Evolutionary conservation across 2,329 filamentous ascomycete species (phyloP).

Genomic region (Podosphaera xanthii): DNA sequence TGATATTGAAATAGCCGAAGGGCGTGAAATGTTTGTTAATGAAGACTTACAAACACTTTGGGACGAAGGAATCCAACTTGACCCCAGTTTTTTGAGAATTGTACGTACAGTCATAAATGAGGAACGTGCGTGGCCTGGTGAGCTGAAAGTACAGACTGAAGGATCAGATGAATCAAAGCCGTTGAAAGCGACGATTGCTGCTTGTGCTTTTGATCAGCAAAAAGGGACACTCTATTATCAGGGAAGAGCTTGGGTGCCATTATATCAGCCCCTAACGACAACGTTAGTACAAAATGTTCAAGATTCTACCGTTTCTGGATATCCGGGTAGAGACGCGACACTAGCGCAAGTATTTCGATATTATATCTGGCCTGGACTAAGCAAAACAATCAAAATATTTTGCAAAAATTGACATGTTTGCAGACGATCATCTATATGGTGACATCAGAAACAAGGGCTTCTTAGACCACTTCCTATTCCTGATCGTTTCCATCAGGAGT

Average conservation of each 20-base stretch:
- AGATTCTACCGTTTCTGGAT: neutral
- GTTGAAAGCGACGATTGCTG: neutral
- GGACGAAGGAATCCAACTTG: neutral
- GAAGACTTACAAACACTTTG: neutral
- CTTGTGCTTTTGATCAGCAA: neutral
- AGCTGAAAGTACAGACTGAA: neutral
- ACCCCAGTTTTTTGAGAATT: neutral
- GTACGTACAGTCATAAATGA: neutral
- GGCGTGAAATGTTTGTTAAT: neutral
- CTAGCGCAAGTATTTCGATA: neutral
- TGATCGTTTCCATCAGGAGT: neutral
- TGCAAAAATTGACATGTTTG: neutral
- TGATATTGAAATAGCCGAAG: neutral
- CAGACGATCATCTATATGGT: neutral
- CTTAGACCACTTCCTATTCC: neutral
- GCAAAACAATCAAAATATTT: neutral
- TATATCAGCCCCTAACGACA: neutral
- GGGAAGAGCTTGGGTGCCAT: neutral
- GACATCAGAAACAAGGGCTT: neutral
- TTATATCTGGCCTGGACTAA: neutral
- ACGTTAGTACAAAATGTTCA: neutral
- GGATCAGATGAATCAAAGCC: neutral
- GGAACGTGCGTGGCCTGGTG: neutral
- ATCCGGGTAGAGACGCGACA: neutral
- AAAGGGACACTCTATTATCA: neutral